Percentiles rank a stretch among this genome's conserved stretches.
Evolutionary conservation across 2,329 filamentous ascomycete species (phyloP).

Genomic region (Phaeophleospora eucalypticola): DNA sequence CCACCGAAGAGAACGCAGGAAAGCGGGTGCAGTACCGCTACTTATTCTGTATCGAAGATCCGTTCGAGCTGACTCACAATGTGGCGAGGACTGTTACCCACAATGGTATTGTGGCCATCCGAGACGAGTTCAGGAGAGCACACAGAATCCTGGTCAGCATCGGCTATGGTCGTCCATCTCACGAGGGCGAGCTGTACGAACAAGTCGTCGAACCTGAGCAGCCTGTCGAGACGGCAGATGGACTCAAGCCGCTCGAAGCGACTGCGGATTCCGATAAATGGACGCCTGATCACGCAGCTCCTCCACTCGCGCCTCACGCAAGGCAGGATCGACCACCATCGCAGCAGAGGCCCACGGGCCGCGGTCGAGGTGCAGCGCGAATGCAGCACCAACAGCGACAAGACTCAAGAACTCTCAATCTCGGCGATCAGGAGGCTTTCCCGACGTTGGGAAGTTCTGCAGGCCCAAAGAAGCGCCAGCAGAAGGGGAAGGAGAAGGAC

Average conservation of each 20-base stretch:
- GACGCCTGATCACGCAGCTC: background rate
- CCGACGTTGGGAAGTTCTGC: slow-evolving; percentile 23
- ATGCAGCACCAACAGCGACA: background rate
- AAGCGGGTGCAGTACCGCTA: slow-evolving; percentile 71
- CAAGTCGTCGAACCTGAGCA: slow-evolving; percentile 14
- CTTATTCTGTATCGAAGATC: slow-evolving; percentile 86
- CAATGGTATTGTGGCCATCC: slow-evolving; percentile 73
- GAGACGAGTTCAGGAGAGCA: slow-evolving; percentile 78
- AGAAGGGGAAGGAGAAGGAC: slow-evolving; percentile 12
- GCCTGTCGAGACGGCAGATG: slow-evolving; percentile 3
- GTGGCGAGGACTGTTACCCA: slow-evolving; percentile 83
- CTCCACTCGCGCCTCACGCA: background rate
- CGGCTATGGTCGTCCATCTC: slow-evolving; percentile 36
- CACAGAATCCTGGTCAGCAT: slow-evolving; percentile 64
- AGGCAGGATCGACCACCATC: background rate
- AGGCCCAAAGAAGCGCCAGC: slow-evolving; percentile 15
- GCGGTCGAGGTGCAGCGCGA: slow-evolving; percentile 1
- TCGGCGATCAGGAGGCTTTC: slow-evolving; percentile 25
- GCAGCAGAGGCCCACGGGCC: background rate
- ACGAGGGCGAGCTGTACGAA: slow-evolving; percentile 15
- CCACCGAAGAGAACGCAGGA: slow-evolving; percentile 56
- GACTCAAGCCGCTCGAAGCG: slow-evolving; percentile 4
- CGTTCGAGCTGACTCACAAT: slow-evolving; percentile 84
- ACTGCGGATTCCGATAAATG: background rate
- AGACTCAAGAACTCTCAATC: slow-evolving; percentile 12